Evolutionary conservation across 106 monocot genomes (phyloP).

Genomic region (Acorus gramineus): DNA sequence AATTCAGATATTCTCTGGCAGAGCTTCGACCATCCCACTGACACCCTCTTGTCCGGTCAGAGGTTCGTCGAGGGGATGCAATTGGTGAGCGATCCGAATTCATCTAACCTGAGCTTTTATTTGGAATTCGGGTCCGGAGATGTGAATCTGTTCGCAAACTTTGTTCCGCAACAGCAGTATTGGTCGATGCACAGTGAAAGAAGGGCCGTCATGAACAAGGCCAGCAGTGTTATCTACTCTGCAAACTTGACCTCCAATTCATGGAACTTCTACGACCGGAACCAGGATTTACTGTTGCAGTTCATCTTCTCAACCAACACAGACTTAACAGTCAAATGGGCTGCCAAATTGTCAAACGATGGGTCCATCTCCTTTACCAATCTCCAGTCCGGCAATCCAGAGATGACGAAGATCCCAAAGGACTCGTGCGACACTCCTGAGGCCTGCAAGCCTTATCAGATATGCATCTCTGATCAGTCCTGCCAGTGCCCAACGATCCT

Average conservation of each 20-base stretch:
- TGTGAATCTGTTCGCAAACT: slow-evolving; percentile 32
- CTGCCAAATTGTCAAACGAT: slow-evolving; percentile 21
- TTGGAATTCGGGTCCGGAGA: slow-evolving; percentile 37
- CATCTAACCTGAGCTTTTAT: slow-evolving; percentile 15
- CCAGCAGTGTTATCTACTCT: slow-evolving; percentile 13
- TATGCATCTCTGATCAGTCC: slow-evolving; percentile 24
- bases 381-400: slow-evolving; percentile 6
- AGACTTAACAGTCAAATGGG: slow-evolving; percentile 13
- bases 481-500: slow-evolving; percentile 53
- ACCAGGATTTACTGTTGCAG: slow-evolving; percentile 20
- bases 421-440: slow-evolving; percentile 37
- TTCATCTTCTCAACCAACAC: slow-evolving; percentile 13
- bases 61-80: slow-evolving; percentile 41
- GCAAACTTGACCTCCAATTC: slow-evolving; percentile 33
- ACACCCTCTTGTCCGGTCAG: slow-evolving; percentile 61
- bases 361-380: slow-evolving; percentile 38
- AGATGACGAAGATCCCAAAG: slow-evolving; percentile 17
- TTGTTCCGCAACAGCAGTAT: slow-evolving; percentile 45
- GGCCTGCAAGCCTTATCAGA: slow-evolving; percentile 36
- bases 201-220: slow-evolving; percentile 15
- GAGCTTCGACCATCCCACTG: slow-evolving; percentile 62
- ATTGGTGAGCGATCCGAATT: slow-evolving; percentile 26
- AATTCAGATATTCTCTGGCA: slow-evolving; percentile 34
- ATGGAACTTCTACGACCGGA: slow-evolving; percentile 50
- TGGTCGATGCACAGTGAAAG: slow-evolving; percentile 50